A percentile compares a stretch with the other conserved stretches of the same genome.
These are phyloP conservation scores for Psidium guajava DNA, from an alignment of 345 rosid species.

Conservation along the genomic window DNA sequence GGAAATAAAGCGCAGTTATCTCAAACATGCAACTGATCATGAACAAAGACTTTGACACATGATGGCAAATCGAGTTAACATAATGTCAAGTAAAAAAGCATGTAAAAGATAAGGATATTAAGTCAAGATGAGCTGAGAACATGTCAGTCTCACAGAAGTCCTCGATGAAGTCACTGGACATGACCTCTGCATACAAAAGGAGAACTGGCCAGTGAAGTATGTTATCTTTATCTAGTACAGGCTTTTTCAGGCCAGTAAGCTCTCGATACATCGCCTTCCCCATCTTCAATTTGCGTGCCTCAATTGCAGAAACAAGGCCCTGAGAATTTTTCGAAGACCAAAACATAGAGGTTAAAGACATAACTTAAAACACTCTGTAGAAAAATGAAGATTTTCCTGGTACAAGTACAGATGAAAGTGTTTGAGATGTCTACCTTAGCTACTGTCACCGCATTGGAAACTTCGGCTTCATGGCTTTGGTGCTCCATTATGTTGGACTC, in stretches of 20 bases:
- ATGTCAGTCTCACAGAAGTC: constrained; percentile 80
- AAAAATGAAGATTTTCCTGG: neutral
- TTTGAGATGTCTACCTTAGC: constrained; percentile 50
- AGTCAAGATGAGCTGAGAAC: constrained; percentile 74
- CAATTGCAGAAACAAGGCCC: constrained; percentile 59
- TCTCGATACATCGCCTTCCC: constrained; percentile 67
- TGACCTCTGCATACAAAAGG: constrained; percentile 79
- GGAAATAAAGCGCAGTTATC: neutral
- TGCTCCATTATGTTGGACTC: constrained; percentile 43
- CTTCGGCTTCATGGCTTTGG: constrained; percentile 44
- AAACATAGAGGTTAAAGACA: neutral
- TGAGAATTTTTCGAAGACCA: constrained; percentile 6
- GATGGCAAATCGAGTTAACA: neutral
- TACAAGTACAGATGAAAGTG: neutral
- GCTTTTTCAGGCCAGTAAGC: constrained; percentile 71
- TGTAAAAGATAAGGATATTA: constrained; percentile 51
- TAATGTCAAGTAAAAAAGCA: neutral
- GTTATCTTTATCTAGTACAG: constrained; percentile 49
- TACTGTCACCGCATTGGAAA: constrained; percentile 39
- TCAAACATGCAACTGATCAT: neutral
- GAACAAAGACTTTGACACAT: neutral
- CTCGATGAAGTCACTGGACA: constrained; percentile 88
- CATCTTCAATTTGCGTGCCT: constrained; percentile 62
- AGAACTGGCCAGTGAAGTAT: constrained; percentile 91
- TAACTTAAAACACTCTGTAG: neutral